Conservation (phyloP, 345 rosid genomes). For the Corchorus olitorius region DNA sequence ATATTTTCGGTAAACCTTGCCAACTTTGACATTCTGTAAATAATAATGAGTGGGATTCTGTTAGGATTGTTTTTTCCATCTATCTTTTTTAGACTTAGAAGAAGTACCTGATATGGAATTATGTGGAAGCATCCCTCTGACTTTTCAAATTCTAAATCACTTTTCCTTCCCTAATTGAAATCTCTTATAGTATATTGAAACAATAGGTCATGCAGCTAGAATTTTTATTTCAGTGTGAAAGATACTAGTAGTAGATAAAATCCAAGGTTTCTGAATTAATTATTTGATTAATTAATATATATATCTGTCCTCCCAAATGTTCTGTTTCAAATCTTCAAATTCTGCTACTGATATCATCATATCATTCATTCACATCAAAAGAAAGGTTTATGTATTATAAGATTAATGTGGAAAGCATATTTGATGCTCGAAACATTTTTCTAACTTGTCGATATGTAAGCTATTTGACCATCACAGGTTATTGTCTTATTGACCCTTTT, state of each 20-base stretch:
- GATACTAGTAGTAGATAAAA: background rate
- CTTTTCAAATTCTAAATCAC: constrained; percentile 16
- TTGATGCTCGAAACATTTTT: background rate
- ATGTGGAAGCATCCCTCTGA: constrained; percentile 23
- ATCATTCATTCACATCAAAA: background rate
- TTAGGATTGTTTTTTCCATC: constrained; percentile 19
- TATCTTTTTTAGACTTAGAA: constrained; percentile 26
- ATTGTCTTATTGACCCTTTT: background rate
- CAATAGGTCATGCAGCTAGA: constrained; percentile 9
- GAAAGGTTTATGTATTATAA: background rate
- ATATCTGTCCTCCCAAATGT: background rate
- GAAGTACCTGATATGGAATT: constrained; percentile 11
- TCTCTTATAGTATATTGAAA: background rate
- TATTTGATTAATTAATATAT: background rate
- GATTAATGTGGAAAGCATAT: constrained; percentile 8
- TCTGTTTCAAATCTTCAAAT: background rate
- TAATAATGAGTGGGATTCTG: constrained; percentile 18
- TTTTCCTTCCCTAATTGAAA: constrained; percentile 19
- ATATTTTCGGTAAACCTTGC: constrained; percentile 21
- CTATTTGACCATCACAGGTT: constrained; percentile 3
- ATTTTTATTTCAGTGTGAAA: constrained; percentile 15
- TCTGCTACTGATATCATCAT: background rate
- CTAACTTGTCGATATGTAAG: constrained; percentile 6
- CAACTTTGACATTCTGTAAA: constrained; percentile 36
- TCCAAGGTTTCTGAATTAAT: background rate